Conservation (phyloP, 2,329 filamentous ascomycete genomes). For the Sporothrix globosa region DNA sequence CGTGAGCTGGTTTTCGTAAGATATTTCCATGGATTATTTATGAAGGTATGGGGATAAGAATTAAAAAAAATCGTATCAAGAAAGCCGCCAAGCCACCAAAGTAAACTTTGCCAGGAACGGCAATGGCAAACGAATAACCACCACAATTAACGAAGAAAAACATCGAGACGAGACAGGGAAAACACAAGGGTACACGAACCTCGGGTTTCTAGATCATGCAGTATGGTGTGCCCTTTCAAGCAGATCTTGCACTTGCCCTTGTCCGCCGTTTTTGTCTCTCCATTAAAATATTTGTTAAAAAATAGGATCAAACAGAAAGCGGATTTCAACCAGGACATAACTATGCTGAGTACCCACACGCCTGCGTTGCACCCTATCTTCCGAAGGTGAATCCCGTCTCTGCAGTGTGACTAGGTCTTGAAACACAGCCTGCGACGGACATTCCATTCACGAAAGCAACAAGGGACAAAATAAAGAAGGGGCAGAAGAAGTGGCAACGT, state of each 20-base stretch:
- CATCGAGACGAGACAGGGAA: not conserved
- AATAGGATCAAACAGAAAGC: not conserved
- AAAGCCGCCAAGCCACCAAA: slow-evolving; percentile 18
- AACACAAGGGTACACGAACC: slow-evolving; percentile 20
- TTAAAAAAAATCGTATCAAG: not conserved
- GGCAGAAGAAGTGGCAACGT: not conserved
- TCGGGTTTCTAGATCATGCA: slow-evolving; percentile 37
- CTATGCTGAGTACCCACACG: not conserved
- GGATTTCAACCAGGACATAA: not conserved
- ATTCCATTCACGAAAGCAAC: not conserved
- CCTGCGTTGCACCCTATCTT: slow-evolving; percentile 16
- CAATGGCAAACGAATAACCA: slow-evolving; percentile 33
- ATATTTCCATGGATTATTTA: not conserved
- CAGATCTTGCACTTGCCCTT: slow-evolving; percentile 35
- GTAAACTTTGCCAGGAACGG: slow-evolving; percentile 32
- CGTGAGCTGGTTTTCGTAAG: no score
- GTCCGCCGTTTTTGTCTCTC: not conserved
- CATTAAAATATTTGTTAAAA: not conserved
- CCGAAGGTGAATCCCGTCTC: slow-evolving; percentile 20
- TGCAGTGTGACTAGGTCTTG: slow-evolving; percentile 22
- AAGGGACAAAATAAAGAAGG: not conserved
- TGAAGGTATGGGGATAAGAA: not conserved
- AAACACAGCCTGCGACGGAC: not conserved
- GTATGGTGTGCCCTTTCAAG: slow-evolving; percentile 26
- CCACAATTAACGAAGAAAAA: not conserved